Evolutionary conservation across 768 basidiomycete species (phyloP), one percentile per base, ranked within the genome.

Genomic region (Mycena belliarum): DNA sequence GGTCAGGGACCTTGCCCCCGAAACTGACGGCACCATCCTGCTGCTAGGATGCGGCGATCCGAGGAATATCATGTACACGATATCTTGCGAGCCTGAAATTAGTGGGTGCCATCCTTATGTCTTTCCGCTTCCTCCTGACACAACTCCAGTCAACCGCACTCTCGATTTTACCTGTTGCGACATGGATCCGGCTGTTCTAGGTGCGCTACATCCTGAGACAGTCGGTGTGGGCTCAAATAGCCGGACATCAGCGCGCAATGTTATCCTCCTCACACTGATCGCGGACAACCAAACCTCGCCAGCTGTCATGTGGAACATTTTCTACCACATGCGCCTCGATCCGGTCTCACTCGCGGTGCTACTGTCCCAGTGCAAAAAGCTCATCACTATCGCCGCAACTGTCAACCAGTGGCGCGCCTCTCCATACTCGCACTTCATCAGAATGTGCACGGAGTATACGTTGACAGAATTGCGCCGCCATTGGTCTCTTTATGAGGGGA

Each of bases 121-220:
- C 21, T 28, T 23, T 25, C 28, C 65, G 61, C n/a, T 58, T 11
- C 16, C 6, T 44, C 12, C 43, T 23, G 21, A 25, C 9, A 14
- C 25, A 16, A 1, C 25, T 37, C 26, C 33, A 69, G 71, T 53
- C 32, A 50, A 57, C 38, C 70, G 79, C 28, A 43, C 44, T 6
- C 60, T 81, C 12, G 81, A 82, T 62, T 75, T 81, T 46, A 83
- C 80, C 11, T 82, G 79, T 52, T 81, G 78, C 52, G 81, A 83
- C 66, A 65, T 69, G 41, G 81, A 83, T 41, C 75, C 80, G 6
- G 81, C 74, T 0, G 66, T 80, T 18, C 59, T 82, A 44, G 79
- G 81, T 81, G 59, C n/a, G 69, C 33, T 23, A 10, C 20, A 23
- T 44, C 23, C 6, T 51, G 11, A 21, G n/a, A 35, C 33, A 8